A percentile compares a stretch with the other conserved stretches of the same genome.
Evolutionary conservation across 2,329 filamentous ascomycete species (phyloP).

Genomic region (Aspergillus caelatus): DNA sequence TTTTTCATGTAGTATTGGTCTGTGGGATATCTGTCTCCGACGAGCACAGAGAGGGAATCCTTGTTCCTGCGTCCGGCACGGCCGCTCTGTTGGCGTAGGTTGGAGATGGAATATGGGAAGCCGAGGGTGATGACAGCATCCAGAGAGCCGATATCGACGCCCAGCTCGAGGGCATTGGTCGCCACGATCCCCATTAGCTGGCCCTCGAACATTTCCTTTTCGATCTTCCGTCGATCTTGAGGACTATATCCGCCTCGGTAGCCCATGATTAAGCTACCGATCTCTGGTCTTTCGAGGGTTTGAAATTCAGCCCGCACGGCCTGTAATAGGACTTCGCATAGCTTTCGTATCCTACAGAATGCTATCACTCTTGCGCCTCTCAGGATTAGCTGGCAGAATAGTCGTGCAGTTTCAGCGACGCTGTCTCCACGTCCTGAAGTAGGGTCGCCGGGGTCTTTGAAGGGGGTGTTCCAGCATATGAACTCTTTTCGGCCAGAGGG

Average conservation of each 20-base stretch:
- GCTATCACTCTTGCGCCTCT: constrained; percentile 89
- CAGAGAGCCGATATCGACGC: constrained; percentile 90
- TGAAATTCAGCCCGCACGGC: constrained; percentile 79
- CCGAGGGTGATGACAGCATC: constrained; percentile 94
- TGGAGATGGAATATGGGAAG: constrained; percentile 94
- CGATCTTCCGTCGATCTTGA: constrained; percentile 84
- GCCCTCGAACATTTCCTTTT: constrained; percentile 95
- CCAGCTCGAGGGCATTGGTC: constrained; percentile 88
- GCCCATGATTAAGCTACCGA: constrained; percentile 82
- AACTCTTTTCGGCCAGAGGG: constrained; percentile 94
- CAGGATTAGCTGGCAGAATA: constrained; percentile 88
- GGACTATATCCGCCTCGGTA: constrained; percentile 95
- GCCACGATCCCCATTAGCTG: constrained; percentile 91
- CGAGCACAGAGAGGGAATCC: constrained; percentile 85
- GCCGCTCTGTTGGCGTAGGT: constrained; percentile 91
- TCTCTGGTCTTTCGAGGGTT: constrained; percentile 72
- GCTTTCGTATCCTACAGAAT: constrained; percentile 84
- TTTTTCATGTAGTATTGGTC: constrained; percentile 98
- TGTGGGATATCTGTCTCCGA: constrained; percentile 85
- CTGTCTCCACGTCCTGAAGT: constrained; percentile 82
- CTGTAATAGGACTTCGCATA: constrained; percentile 81
- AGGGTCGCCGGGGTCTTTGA: constrained; percentile 83
- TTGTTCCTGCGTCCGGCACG: constrained; percentile 89
- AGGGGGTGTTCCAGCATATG: constrained; percentile 96
- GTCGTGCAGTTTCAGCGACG: constrained; percentile 79